These are phyloP conservation scores for Lodderomyces oxycetoniae DNA, from an alignment of 1,139 yeast genomes.

Conservation along the genomic window DNA sequence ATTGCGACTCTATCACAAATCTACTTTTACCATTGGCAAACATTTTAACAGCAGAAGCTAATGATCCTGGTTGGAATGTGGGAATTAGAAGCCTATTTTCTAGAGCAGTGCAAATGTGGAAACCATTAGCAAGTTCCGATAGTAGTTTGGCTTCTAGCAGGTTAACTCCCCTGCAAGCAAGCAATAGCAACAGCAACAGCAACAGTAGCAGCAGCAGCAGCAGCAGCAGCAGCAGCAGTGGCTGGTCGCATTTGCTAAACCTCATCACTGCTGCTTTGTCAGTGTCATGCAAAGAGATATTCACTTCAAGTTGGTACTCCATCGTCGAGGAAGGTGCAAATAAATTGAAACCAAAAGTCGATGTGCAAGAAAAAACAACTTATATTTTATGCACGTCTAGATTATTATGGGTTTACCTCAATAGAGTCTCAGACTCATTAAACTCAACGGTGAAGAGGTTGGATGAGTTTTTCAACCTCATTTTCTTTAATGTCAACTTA, in stretches of 20 bases:
- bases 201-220: slow-evolving; percentile 2
- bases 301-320: slow-evolving; percentile 68
- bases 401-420: slow-evolving; percentile 83
- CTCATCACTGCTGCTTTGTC: slow-evolving; percentile 71
- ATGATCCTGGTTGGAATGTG: slow-evolving; percentile 92
- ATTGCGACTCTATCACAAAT: slow-evolving; percentile 76
- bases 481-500: slow-evolving; percentile 41
- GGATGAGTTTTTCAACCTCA: slow-evolving; percentile 48
- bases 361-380: slow-evolving; percentile 55
- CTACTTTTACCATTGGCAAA: slow-evolving; percentile 81
- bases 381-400: slow-evolving; percentile 66
- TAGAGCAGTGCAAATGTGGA: slow-evolving; percentile 42
- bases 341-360: slow-evolving; percentile 37
- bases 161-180: slow-evolving; percentile 4
- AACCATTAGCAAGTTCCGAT: slow-evolving; percentile 11
- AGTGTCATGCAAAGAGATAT: slow-evolving; percentile 76
- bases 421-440: slow-evolving; percentile 81
- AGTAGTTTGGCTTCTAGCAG: slow-evolving; percentile 1
- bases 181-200: slow-evolving; percentile 1
- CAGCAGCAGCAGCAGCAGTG: slow-evolving; percentile 24
- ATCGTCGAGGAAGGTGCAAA: slow-evolving; percentile 51
- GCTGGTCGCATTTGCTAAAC: slow-evolving; percentile 71
- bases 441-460: slow-evolving; percentile 70
- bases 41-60: slow-evolving; percentile 84
- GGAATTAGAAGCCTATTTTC: slow-evolving; percentile 63